These are phyloP conservation scores for Amylocystis lapponica DNA, from an alignment of 768 basidiomycete species.

Conservation along the genomic window DNA sequence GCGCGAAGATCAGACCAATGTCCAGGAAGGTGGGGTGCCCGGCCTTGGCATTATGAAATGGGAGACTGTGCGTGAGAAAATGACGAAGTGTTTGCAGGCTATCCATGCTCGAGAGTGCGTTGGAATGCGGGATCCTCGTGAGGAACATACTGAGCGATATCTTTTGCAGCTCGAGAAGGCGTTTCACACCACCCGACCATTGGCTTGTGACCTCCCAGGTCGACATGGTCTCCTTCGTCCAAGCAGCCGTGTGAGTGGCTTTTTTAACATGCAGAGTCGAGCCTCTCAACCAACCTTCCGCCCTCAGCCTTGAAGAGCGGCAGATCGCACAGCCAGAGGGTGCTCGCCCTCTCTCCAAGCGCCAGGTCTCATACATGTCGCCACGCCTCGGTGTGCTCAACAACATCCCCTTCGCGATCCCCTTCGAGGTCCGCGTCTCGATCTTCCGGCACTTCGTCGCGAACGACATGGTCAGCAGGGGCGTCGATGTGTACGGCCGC, in stretches of 20 bases:
- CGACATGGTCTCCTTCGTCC: slow-evolving; percentile 71
- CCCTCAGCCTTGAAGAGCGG: slow-evolving; percentile 57
- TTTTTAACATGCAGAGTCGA: neutral
- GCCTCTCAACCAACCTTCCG: neutral
- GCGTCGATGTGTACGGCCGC: slow-evolving; percentile 15
- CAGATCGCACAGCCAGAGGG: slow-evolving; percentile 32
- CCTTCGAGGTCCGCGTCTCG: slow-evolving; percentile 84
- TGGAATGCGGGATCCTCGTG: neutral
- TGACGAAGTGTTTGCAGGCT: slow-evolving; percentile 72
- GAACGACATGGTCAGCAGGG: slow-evolving; percentile 42
- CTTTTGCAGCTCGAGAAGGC: slow-evolving; percentile 64
- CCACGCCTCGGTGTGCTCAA: slow-evolving; percentile 88
- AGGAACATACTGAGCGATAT: neutral
- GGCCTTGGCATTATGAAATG: slow-evolving; percentile 41
- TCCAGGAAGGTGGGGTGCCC: slow-evolving; percentile 35
- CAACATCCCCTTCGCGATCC: slow-evolving; percentile 94
- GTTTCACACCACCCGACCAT: slow-evolving; percentile 78
- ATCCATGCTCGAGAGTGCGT: slow-evolving; percentile 88
- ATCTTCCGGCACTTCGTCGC: slow-evolving; percentile 84
- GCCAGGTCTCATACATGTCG: slow-evolving; percentile 68
- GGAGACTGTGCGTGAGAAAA: slow-evolving; percentile 68
- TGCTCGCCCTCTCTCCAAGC: slow-evolving; percentile 44
- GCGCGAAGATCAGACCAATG: slow-evolving; percentile 44
- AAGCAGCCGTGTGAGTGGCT: slow-evolving; percentile 64
- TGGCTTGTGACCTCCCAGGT: slow-evolving; percentile 68